Conservation (phyloP, 306 rosid genomes). For the Fragaria ananassa region DNA sequence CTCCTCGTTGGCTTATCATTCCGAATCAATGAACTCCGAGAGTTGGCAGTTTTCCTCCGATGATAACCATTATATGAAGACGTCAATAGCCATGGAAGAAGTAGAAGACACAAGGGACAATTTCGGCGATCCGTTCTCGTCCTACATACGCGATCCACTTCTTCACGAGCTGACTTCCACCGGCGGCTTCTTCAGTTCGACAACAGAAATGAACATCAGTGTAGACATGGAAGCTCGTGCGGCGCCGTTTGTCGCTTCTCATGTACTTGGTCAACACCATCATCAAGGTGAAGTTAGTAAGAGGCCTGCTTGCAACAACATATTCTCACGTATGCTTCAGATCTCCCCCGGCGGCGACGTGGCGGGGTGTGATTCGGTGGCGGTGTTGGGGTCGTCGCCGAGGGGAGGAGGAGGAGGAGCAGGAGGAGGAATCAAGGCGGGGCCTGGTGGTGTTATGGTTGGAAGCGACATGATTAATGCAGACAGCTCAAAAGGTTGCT, state of each 20-base stretch:
- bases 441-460: conserved; percentile 29
- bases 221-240: neutral
- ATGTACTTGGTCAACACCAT: neutral
- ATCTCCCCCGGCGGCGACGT: conserved; percentile 55
- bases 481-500: conserved; percentile 43
- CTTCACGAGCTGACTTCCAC: conserved; percentile 36
- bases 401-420: conserved; percentile 7
- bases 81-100: conserved; percentile 19
- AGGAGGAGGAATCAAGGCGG: conserved; percentile 11
- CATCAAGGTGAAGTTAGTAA: conserved; percentile 15
- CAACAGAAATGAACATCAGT: conserved; percentile 13
- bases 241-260: neutral
- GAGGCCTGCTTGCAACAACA: conserved; percentile 42
- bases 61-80: neutral
- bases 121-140: conserved; percentile 80
- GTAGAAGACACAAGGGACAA: conserved; percentile 23
- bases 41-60: conserved; percentile 24
- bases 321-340: conserved; percentile 83
- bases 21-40: neutral
- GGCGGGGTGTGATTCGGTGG: conserved; percentile 32
- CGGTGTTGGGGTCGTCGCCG: conserved; percentile 35
- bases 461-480: conserved; percentile 42
- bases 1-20: neutral
- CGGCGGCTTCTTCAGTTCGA: conserved; percentile 28
- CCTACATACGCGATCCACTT: conserved; percentile 69